A percentile compares a stretch with the other conserved stretches of the same genome.
phyloP scores from a whole-genome alignment of 768 basidiomycete species.

The Hydnomerulius pinastri region DNA sequence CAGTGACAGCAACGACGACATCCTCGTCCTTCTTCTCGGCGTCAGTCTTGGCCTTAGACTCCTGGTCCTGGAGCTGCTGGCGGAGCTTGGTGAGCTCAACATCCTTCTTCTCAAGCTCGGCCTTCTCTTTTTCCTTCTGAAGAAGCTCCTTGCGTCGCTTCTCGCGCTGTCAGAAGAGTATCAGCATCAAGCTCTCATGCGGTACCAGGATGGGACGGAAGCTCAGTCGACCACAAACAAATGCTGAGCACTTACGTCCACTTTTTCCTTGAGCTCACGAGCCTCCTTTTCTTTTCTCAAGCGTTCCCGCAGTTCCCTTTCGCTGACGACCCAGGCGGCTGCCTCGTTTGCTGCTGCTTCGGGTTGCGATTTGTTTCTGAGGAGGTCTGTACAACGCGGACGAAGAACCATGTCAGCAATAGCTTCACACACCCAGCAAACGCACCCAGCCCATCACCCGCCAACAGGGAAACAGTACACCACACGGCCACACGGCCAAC shows the following conservation, averaged over 20 bases:
- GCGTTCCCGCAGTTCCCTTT: constrained; percentile 75
- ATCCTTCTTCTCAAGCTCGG: constrained; percentile 67
- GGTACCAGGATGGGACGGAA: constrained; percentile 10
- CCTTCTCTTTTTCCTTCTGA: constrained; percentile 58
- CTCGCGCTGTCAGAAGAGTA: constrained; percentile 36
- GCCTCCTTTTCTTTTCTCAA: constrained; percentile 75
- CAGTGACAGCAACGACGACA: constrained; percentile 17
- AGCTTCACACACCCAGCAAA: constrained; percentile 18
- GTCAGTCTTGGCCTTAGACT: constrained; percentile 48
- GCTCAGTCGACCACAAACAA: constrained; percentile 16
- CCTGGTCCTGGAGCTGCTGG: constrained; percentile 53
- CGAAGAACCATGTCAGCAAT: constrained; percentile 26
- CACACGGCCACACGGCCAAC: constrained; percentile 1
- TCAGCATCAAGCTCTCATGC: constrained; percentile 4
- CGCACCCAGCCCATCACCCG: constrained; percentile 20
- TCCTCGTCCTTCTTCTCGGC: constrained; percentile 48
- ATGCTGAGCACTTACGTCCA: constrained; percentile 51
- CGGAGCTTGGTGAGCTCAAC: constrained; percentile 55
- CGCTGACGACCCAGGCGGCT: constrained; percentile 69
- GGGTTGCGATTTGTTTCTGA: constrained; percentile 84
- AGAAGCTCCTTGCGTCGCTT: constrained; percentile 44
- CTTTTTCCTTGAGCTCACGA: constrained; percentile 64
- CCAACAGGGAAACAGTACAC: constrained; percentile 19
- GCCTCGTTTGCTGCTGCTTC: constrained; percentile 71
- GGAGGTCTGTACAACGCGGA: constrained; percentile 50